Evolutionary conservation across 1,284 basidiomycete genomes (phyloP).

Genomic region (Cryptococcus wingfieldii): DNA sequence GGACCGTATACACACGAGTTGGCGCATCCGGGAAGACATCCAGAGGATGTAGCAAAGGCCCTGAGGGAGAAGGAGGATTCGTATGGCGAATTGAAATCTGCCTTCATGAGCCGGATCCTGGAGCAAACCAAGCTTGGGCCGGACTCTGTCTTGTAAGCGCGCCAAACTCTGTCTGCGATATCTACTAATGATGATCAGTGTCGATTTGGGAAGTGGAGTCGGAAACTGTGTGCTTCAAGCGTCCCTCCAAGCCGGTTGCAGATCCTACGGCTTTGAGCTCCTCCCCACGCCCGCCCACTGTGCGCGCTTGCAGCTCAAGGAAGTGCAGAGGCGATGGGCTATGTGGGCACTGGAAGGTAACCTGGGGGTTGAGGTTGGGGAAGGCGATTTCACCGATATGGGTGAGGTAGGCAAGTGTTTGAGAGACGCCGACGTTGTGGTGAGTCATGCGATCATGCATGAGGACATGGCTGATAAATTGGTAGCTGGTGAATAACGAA

Average conservation of each 20-base stretch:
- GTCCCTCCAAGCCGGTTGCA: slow-evolving; percentile 53
- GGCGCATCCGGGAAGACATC: slow-evolving; percentile 46
- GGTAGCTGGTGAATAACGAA: slow-evolving; percentile 56
- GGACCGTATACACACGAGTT: slow-evolving; percentile 52
- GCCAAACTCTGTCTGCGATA: not conserved
- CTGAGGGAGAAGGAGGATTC: slow-evolving; percentile 45
- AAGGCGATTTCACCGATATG: slow-evolving; percentile 53
- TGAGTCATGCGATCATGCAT: slow-evolving; percentile 22
- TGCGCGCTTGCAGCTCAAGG: slow-evolving; percentile 51
- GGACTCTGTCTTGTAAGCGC: slow-evolving; percentile 40
- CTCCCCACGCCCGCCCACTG: slow-evolving; percentile 52
- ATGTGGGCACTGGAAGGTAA: slow-evolving; percentile 53
- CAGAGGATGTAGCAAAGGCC: slow-evolving; percentile 38
- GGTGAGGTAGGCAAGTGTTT: slow-evolving; percentile 41
- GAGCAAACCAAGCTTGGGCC: slow-evolving; percentile 41
- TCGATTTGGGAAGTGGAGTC: slow-evolving; percentile 57
- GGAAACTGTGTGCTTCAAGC: slow-evolving; percentile 56
- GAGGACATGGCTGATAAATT: not conserved
- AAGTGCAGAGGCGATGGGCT: slow-evolving; percentile 51
- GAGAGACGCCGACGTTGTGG: slow-evolving; percentile 53
- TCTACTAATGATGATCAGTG: slow-evolving; percentile 36
- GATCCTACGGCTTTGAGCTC: slow-evolving; percentile 54
- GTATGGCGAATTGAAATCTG: slow-evolving; percentile 47
- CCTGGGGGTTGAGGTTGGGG: slow-evolving; percentile 49
- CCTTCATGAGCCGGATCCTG: slow-evolving; percentile 46